Conservation (phyloP, 345 rosid genomes). For the Theobroma cacao region DNA sequence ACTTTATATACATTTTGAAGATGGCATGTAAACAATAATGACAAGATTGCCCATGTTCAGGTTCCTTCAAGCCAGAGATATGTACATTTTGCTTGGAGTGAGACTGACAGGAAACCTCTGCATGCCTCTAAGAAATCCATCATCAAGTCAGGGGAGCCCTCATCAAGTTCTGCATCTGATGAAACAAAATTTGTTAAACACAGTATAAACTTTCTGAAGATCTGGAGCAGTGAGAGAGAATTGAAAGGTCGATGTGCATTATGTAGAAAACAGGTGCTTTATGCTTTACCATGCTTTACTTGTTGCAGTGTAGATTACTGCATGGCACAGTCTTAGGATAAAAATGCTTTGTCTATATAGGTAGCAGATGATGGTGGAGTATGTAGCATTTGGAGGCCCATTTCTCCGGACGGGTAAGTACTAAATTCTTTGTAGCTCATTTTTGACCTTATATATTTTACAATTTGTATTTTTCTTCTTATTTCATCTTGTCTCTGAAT, state of each 20-base stretch:
- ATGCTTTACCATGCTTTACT: constrained; percentile 15
- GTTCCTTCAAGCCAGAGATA: constrained; percentile 92
- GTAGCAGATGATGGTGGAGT: constrained; percentile 54
- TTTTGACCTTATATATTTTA: background rate
- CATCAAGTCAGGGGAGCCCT: constrained; percentile 55
- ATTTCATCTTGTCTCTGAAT: background rate
- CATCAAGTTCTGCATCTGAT: constrained; percentile 47
- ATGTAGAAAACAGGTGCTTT: constrained; percentile 72
- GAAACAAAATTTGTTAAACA: constrained; percentile 69
- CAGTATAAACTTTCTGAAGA: constrained; percentile 65
- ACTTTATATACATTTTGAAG: background rate
- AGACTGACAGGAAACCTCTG: constrained; percentile 47
- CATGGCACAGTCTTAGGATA: background rate
- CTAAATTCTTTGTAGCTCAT: background rate
- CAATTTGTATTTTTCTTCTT: constrained; percentile 16
- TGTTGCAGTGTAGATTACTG: background rate
- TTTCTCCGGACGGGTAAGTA: constrained; percentile 83
- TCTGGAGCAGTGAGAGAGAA: constrained; percentile 90
- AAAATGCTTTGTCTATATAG: constrained; percentile 38
- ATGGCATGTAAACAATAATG: constrained; percentile 10
- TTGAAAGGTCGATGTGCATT: constrained; percentile 66
- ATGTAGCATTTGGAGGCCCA: constrained; percentile 92
- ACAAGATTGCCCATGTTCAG: constrained; percentile 34
- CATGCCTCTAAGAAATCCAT: constrained; percentile 43
- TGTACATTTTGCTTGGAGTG: constrained; percentile 75